Base-by-base conservation (phyloP, 2,329 filamentous ascomycete species). In the Fusarium equiseti region DNA sequence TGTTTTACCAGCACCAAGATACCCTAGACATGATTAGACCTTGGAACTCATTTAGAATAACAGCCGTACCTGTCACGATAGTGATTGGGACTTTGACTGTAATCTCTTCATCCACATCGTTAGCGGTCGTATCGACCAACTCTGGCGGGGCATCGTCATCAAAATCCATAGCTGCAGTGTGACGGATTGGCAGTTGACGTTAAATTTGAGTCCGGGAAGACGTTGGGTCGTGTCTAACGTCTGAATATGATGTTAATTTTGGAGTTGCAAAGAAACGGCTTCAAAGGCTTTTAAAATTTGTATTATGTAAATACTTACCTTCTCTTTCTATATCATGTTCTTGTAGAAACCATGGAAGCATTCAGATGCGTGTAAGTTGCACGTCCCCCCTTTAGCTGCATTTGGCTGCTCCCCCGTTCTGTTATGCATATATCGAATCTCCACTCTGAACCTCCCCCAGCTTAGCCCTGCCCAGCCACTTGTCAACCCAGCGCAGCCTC, bases 1-100 rank as follows among this genome's bases (percentile, higher is more conserved):
- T 0, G 95, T 98, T 81, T 99, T 99, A 20, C 96, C 96, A 11
- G 96, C 94, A 20, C 96, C 96, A 6, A 99, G 87, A 77, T 99
- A 99, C 6, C 96, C 94, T 96, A 68, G 7, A 26, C n/a, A 3
- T 15, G 48, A 22, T 75, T 53, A 59, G 38, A 63, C 8, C 8
- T n/a, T 4, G 24, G 13, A 29, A 22, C 15, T 18, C 3, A 13
- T 11, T 16, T 16, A 7, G 10, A 16, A 12, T 42, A 26, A 26
- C 56, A 48, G 44, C 20, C 42, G 66, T 83, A 90, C 91, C 93
- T 56, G 93, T 96, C 12, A 96, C 91, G 68, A 96, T 94, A 1
- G 93, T 95, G 70, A 96, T 93, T 20, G 93, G 93, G 2, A 95
- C 93, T 80, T 92, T 94, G 65, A 88, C 81, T 10, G 82, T 79